Conservation (phyloP, 495 filamentous ascomycete genomes). For the Neurospora sp. region DNA sequence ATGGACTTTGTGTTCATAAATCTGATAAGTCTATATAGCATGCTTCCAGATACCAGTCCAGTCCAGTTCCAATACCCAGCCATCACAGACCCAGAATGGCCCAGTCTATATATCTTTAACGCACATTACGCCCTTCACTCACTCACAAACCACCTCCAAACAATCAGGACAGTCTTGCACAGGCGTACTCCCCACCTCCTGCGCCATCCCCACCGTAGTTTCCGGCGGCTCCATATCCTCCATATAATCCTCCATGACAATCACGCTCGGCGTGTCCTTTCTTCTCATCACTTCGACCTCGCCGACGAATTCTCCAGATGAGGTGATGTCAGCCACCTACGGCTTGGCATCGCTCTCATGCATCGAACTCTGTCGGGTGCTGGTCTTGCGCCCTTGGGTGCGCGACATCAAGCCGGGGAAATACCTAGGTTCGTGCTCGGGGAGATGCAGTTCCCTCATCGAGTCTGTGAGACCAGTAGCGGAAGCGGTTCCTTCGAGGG, state of each 20-base stretch:
- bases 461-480: conserved; percentile 3
- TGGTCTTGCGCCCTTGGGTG: conserved; percentile 37
- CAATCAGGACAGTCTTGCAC: neutral
- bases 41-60: neutral
- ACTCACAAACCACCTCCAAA: neutral
- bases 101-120: neutral
- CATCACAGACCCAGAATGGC: neutral
- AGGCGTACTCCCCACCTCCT: neutral
- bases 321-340: neutral
- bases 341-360: conserved; percentile 25
- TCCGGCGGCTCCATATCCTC: neutral
- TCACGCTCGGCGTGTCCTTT: neutral
- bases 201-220: neutral
- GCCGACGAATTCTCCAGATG: neutral
- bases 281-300: neutral
- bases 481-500: neutral
- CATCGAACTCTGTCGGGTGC: conserved; percentile 27
- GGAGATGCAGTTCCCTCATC: conserved; percentile 32
- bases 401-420: conserved; percentile 63
- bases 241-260: neutral
- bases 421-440: conserved; percentile 52
- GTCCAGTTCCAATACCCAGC: neutral
- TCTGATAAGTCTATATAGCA: neutral
- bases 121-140: neutral
- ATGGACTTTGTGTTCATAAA: neutral